A percentile compares a stretch with the other conserved stretches of the same genome.
Evolutionary conservation across 306 rosid species (phyloP).

Genomic region (Echinosophora koreensis): DNA sequence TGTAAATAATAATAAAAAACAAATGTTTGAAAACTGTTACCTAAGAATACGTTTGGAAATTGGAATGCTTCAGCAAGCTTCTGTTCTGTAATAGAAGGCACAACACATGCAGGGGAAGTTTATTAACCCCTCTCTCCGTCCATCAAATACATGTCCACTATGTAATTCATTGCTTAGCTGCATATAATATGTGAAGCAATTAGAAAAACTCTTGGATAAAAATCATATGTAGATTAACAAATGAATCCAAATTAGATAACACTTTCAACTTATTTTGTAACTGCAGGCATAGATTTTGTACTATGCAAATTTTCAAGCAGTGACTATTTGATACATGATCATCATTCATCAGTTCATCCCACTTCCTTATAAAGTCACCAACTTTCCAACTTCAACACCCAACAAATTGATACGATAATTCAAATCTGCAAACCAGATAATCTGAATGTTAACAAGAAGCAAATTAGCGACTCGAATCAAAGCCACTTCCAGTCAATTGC

Average conservation of each 20-base stretch:
- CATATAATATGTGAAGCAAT: constrained; percentile 38
- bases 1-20: background rate
- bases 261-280: background rate
- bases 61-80: background rate
- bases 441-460: constrained; percentile 66
- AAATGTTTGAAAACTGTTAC: background rate
- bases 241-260: background rate
- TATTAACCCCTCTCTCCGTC: constrained; percentile 89
- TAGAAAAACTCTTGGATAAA: constrained; percentile 16
- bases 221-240: background rate
- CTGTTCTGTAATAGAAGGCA: background rate
- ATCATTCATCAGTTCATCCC: constrained; percentile 74
- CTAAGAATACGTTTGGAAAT: background rate
- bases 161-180: constrained; percentile 81
- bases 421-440: constrained; percentile 96
- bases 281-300: background rate
- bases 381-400: constrained; percentile 70
- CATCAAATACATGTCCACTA: constrained; percentile 80
- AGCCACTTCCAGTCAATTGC: too few relatives aligned
- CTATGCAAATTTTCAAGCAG: background rate
- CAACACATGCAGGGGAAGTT: constrained; percentile 45
- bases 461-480: constrained; percentile 19
- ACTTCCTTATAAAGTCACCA: constrained; percentile 63
- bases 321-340: constrained; percentile 73
- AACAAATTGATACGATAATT: constrained; percentile 83